phyloP scores from a whole-genome alignment of 2,329 filamentous ascomycete genomes.

The Grosmannia clavigera region DNA sequence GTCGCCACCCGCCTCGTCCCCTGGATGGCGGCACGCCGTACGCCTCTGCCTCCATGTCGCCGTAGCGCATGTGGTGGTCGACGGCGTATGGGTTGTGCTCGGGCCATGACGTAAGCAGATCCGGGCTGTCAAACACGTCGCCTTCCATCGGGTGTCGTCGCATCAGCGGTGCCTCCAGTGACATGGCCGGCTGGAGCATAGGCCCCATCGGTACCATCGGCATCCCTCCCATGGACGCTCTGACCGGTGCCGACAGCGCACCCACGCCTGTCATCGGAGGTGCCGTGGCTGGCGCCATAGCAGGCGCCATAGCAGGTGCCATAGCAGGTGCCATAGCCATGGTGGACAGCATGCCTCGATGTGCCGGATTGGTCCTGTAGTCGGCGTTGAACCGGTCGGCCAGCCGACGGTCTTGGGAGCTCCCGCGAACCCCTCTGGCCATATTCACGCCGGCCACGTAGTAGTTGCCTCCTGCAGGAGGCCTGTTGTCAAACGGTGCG shows the following conservation, averaged over 20 bases:
- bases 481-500: slow-evolving; percentile 17
- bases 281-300: slow-evolving; percentile 11
- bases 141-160: slow-evolving; percentile 28
- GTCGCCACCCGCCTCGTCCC: neutral
- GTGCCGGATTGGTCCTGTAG: neutral
- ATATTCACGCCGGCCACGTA: slow-evolving; percentile 33
- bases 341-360: neutral
- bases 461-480: slow-evolving; percentile 21
- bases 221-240: slow-evolving; percentile 5
- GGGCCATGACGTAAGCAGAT: neutral
- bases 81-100: slow-evolving; percentile 2
- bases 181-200: slow-evolving; percentile 16
- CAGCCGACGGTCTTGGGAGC: slow-evolving; percentile 35
- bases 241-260: slow-evolving; percentile 7
- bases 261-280: slow-evolving; percentile 16
- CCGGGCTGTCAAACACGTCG: slow-evolving; percentile 22
- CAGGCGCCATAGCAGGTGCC: neutral
- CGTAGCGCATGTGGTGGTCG: neutral
- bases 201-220: slow-evolving; percentile 12
- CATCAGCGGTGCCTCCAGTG: slow-evolving; percentile 18
- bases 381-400: slow-evolving; percentile 22
- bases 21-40: neutral
- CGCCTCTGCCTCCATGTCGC: slow-evolving; percentile 2
- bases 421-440: slow-evolving; percentile 25
- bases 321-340: neutral